Evolutionary conservation across 129 eudicot species (phyloP).

Genomic region (Apium graveolens): DNA sequence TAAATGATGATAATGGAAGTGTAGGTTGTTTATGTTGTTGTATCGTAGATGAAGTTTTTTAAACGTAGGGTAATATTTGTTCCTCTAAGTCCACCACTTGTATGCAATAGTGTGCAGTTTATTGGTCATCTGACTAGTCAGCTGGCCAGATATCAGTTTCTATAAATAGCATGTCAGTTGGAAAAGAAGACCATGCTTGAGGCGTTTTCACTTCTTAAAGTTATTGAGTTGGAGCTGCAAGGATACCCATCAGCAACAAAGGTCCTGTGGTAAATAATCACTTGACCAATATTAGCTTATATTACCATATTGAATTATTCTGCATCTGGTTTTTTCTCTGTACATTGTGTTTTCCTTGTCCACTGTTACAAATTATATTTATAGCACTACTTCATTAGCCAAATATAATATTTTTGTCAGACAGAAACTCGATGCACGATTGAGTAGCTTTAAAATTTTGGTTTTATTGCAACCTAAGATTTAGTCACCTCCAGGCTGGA

Average conservation of each 20-base stretch:
- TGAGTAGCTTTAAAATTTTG: background rate
- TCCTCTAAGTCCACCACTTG: background rate
- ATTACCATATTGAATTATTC: background rate
- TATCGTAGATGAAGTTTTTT: background rate
- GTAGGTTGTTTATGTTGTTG: background rate
- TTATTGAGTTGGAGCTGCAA: constrained; percentile 79
- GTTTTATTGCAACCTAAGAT: background rate
- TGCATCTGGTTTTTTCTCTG: background rate
- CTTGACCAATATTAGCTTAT: background rate
- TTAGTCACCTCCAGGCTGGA: too few species aligned
- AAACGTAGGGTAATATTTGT: background rate
- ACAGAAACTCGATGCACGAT: background rate
- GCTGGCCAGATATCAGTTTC: constrained; percentile 80
- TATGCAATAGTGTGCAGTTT: constrained; percentile 35
- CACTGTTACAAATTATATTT: too few species aligned
- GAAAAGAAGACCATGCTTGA: constrained; percentile 96
- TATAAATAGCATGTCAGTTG: constrained; percentile 86
- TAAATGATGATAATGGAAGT: background rate
- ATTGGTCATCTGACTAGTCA: constrained; percentile 81
- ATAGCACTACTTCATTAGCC: too few species aligned
- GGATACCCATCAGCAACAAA: constrained; percentile 78
- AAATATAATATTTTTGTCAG: too few species aligned
- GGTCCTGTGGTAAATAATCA: constrained; percentile 67
- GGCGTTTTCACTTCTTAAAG: constrained; percentile 88
- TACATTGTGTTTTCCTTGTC: background rate